Evolutionary conservation across 1,284 basidiomycete species (phyloP).

Genomic region (Trametes hirsuta): DNA sequence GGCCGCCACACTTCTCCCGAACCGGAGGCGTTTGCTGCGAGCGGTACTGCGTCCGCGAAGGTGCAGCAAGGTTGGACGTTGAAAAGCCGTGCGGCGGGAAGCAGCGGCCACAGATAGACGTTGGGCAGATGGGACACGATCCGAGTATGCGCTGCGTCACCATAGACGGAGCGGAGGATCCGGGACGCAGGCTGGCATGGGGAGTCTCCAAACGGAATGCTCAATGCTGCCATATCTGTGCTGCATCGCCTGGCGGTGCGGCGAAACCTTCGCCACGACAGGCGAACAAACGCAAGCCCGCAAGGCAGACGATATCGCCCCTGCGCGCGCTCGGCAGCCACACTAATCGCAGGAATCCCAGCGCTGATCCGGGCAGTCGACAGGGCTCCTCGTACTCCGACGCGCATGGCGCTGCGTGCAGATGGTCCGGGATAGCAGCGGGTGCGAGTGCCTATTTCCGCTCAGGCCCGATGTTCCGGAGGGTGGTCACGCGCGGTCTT

Average conservation of each 20-base stretch:
- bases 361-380: slow-evolving; percentile 15
- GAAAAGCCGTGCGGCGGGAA: neutral
- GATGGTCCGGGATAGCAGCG: slow-evolving; percentile 22
- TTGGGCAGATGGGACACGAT: slow-evolving; percentile 2
- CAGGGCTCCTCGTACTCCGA: neutral
- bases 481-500: slow-evolving; percentile 18
- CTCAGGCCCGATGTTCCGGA: slow-evolving; percentile 25
- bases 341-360: neutral
- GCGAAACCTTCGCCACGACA: slow-evolving; percentile 3
- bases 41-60: neutral
- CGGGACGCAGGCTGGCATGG: slow-evolving; percentile 1
- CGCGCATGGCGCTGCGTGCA: slow-evolving; percentile 22
- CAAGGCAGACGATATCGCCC: neutral
- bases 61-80: slow-evolving; percentile 1
- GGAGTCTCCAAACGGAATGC: slow-evolving; percentile 26
- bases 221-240: slow-evolving; percentile 27
- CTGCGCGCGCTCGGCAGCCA: neutral
- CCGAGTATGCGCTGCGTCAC: neutral
- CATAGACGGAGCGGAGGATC: slow-evolving; percentile 22
- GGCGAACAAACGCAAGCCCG: slow-evolving; percentile 9
- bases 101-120: slow-evolving; percentile 4
- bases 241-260: neutral
- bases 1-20: neutral
- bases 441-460: slow-evolving; percentile 15
- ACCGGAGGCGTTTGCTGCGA: neutral